A percentile compares a stretch with the other conserved stretches of the same genome.
Conservation (phyloP, 2,329 filamentous ascomycete genomes). For the Colletotrichum phormii region DNA sequence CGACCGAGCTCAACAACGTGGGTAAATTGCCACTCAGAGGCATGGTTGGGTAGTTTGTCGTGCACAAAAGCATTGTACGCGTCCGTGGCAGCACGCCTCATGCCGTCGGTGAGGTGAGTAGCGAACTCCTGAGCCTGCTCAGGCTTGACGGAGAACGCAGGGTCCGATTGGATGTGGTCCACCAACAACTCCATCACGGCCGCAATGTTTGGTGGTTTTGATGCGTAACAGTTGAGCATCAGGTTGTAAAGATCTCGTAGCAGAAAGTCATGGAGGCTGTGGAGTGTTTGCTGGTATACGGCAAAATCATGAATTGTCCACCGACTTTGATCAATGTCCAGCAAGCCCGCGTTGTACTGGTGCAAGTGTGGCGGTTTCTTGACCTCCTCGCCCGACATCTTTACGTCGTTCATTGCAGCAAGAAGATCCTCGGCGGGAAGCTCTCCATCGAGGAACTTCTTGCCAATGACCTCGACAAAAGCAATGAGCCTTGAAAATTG, state of each 20-base stretch:
- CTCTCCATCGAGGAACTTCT: slow-evolving; percentile 88
- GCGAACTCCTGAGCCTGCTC: slow-evolving; percentile 80
- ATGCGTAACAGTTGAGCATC: slow-evolving; percentile 89
- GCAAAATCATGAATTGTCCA: slow-evolving; percentile 79
- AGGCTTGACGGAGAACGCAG: slow-evolving; percentile 76
- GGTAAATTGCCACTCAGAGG: slow-evolving; percentile 88
- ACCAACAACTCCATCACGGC: slow-evolving; percentile 84
- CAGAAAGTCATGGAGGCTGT: slow-evolving; percentile 81
- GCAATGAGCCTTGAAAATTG: slow-evolving; percentile 83
- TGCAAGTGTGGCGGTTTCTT: slow-evolving; percentile 72
- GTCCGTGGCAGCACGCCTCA: slow-evolving; percentile 80
- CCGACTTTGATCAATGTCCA: slow-evolving; percentile 66
- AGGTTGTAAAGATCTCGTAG: slow-evolving; percentile 88
- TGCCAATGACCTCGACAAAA: slow-evolving; percentile 85
- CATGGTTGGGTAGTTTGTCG: slow-evolving; percentile 81
- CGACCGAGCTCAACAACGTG: slow-evolving; percentile 92
- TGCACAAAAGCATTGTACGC: slow-evolving; percentile 85
- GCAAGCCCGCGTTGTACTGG: slow-evolving; percentile 61
- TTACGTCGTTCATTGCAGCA: slow-evolving; percentile 83
- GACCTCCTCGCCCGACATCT: slow-evolving; percentile 74
- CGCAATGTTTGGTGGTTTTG: slow-evolving; percentile 85
- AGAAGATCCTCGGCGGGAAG: slow-evolving; percentile 86
- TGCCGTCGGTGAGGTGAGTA: slow-evolving; percentile 76
- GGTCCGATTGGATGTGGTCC: slow-evolving; percentile 83
- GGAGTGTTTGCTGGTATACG: slow-evolving; percentile 80